Base-by-base conservation (phyloP, 306 rosid genomes). In the Acacia melanoxylon region DNA sequence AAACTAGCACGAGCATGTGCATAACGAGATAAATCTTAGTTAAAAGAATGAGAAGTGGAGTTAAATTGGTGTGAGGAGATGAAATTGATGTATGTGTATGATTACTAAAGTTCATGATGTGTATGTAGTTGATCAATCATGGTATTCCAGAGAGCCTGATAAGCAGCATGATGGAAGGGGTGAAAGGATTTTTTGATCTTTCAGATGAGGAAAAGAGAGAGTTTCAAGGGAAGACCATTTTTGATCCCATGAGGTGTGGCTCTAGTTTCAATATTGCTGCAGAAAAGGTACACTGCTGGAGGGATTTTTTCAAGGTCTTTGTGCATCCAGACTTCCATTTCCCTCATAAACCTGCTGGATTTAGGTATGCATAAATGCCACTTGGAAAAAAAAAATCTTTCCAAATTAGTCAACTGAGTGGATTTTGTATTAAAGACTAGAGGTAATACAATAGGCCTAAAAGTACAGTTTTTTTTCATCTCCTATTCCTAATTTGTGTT, bases 201-300 rank as follows among this genome's bases (percentile, higher is more conserved):
- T 67, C 52, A 24, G 77, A 75, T 71, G 85, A 82, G 31, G 80
- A 56, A 72, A 54, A 68, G 77, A 70, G 45, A 13, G 65, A 67
- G 37, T 82, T 75, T 62, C 46, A 20, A 29, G 85, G 76, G 14
- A 82, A 68, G 52, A 58, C 52, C 51, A 16, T 42, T n/a, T n/a
- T 67, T 70, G 84, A 81, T 13, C 61, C 82, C 25, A 77, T 85
- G 12, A 66, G 68, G 80, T 81, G 59, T 25, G 85, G 85, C 45
- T 78, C 83, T 42, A 69, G 81, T 42, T 37, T 56, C 62, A 82
- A 74, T 20, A 4, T 0, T 33, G 37, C 37, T 33, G 20, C 75
- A 14, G 13, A 15, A 16, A 16, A 49, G 1, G 7, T 49, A 48
- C 11, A 10, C 11, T 45, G 49, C 52, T 46, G 52, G 52, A 46